These are phyloP conservation scores for Fusarium albosuccineum DNA, from an alignment of 2,329 filamentous ascomycete genomes.

Conservation along the genomic window DNA sequence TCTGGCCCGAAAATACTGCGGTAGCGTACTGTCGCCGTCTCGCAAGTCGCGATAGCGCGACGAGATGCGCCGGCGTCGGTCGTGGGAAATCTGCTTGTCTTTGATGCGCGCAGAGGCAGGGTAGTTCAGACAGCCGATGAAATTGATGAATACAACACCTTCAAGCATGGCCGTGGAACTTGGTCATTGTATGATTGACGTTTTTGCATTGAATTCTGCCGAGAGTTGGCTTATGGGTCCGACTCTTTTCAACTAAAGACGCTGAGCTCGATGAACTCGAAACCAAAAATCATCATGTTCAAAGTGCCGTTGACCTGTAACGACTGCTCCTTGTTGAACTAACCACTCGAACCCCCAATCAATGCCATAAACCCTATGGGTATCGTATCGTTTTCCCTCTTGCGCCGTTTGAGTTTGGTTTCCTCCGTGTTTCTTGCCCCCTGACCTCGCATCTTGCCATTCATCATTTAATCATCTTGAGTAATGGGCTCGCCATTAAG, in stretches of 20 bases:
- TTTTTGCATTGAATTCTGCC: not conserved
- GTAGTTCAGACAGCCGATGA: conserved; percentile 42
- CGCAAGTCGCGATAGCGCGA: conserved; percentile 32
- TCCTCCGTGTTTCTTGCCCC: conserved; percentile 19
- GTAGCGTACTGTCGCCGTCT: conserved; percentile 34
- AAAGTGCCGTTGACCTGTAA: conserved; percentile 17
- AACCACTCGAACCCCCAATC: conserved; percentile 21
- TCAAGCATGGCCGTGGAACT: not conserved
- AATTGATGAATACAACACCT: conserved; percentile 42
- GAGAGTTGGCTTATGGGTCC: not conserved
- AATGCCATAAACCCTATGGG: conserved; percentile 44
- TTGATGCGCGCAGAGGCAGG: conserved; percentile 32
- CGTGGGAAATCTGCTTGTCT: conserved; percentile 33
- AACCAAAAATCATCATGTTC: not conserved
- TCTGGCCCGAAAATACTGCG: conserved; percentile 37
- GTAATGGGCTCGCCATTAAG: conserved; percentile 54
- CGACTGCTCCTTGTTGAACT: conserved; percentile 29
- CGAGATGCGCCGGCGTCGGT: conserved; percentile 32
- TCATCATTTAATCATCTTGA: conserved; percentile 36
- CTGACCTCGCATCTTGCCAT: conserved; percentile 11
- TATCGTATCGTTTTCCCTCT: conserved; percentile 42
- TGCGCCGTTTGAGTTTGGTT: conserved; percentile 35
- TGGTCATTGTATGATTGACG: not conserved
- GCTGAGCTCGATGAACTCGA: not conserved
- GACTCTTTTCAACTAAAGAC: too few species aligned